Percentiles rank a stretch among this genome's conserved stretches.
Conservation (phyloP, 1,284 basidiomycete genomes). For the Coniferiporia sulphurascens region DNA sequence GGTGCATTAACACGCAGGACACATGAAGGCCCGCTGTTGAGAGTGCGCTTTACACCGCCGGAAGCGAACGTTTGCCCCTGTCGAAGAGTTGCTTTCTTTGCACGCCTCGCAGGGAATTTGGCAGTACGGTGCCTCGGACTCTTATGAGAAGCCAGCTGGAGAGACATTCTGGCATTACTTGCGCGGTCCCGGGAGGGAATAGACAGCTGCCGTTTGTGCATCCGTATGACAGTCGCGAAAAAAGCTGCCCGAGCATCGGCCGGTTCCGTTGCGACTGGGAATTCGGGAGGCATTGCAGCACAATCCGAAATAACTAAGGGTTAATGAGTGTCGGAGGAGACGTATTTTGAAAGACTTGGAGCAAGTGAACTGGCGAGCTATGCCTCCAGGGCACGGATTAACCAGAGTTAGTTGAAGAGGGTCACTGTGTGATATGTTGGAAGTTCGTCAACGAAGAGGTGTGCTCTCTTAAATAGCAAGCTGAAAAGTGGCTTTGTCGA, state of each 20-base stretch:
- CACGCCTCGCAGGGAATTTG: background rate
- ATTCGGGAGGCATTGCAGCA: background rate
- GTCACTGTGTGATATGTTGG: background rate
- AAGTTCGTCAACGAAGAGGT: background rate
- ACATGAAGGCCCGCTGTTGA: background rate
- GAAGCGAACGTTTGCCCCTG: background rate
- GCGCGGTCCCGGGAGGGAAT: too few species aligned
- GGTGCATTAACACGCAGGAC: background rate
- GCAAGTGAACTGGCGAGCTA: background rate
- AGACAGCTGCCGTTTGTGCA: background rate
- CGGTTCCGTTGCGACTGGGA: background rate
- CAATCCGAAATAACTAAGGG: background rate
- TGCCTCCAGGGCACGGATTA: background rate
- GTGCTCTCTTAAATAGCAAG: background rate
- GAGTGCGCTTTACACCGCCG: background rate
- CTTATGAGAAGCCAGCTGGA: background rate
- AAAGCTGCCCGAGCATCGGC: constrained; percentile 7
- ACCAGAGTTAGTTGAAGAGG: background rate
- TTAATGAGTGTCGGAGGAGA: background rate
- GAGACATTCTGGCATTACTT: background rate
- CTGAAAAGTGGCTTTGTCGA: background rate
- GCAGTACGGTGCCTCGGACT: background rate
- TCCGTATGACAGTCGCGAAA: background rate
- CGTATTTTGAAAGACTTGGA: background rate
- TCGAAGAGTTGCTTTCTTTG: background rate